A percentile compares a stretch with the other conserved stretches of the same genome.
Evolutionary conservation across 805 yeast species (phyloP).

Genomic region (Myxozyma vanderwaltii): DNA sequence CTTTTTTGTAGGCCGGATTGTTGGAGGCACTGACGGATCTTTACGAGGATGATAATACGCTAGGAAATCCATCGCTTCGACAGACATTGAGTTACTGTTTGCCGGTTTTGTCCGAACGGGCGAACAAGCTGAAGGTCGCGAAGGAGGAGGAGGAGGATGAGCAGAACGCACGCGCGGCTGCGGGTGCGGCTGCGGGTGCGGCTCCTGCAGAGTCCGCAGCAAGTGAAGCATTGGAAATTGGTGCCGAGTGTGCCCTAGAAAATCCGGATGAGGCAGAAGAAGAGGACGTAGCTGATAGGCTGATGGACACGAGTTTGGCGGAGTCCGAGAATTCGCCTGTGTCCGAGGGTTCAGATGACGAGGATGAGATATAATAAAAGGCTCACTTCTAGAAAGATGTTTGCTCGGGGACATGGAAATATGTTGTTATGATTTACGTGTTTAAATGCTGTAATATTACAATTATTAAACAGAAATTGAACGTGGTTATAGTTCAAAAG

Average conservation of each 20-base stretch:
- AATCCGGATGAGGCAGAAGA: neutral
- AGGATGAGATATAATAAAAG: neutral
- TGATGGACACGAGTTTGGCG: neutral
- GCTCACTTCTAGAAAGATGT: too few species aligned
- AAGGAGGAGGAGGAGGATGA: constrained; percentile 40
- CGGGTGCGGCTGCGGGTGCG: neutral
- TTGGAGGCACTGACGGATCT: constrained; percentile 14
- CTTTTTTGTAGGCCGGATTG: neutral
- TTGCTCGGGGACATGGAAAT: too few species aligned
- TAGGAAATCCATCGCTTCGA: constrained; percentile 62
- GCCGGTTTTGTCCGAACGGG: constrained; percentile 54
- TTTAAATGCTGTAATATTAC: too few species aligned
- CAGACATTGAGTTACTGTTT: constrained; percentile 85
- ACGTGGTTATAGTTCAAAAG: neutral
- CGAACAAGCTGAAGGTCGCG: constrained; percentile 32
- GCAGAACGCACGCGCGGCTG: too few species aligned
- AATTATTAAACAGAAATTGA: neutral
- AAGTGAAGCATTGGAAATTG: neutral
- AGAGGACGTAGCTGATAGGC: neutral
- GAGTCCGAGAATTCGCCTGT: neutral
- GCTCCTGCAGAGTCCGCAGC: neutral
- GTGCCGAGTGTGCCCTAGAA: neutral
- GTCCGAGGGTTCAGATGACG: neutral
- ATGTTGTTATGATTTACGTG: too few species aligned
- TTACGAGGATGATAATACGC: constrained; percentile 71